Evolutionary conservation across 139 green algal genomes (phyloP).

Genomic region (Micractinium sp.): DNA sequence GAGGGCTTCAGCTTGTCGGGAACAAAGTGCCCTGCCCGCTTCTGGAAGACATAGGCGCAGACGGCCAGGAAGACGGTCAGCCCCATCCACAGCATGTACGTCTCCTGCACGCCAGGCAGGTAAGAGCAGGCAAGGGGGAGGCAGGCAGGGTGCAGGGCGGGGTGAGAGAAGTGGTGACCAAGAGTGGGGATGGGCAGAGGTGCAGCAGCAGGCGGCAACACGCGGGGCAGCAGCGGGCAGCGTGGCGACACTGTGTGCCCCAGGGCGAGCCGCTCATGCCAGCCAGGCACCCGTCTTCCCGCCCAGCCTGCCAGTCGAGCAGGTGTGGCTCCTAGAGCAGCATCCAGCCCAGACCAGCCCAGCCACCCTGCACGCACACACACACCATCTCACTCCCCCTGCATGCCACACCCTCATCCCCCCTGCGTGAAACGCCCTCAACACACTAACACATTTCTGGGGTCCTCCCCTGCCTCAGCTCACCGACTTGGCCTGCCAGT

Average conservation of each 20-base stretch:
- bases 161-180: not conserved
- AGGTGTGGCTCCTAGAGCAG: too few species aligned
- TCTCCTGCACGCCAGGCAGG: slow-evolving; percentile 32
- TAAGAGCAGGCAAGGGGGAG: not conserved
- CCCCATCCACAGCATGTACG: slow-evolving; percentile 66
- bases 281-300: too few species aligned
- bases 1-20: slow-evolving; percentile 45
- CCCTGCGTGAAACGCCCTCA: too few species aligned
- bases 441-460: too few species aligned
- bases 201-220: not conserved
- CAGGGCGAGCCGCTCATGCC: not conserved
- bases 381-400: too few species aligned
- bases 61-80: slow-evolving; percentile 68
- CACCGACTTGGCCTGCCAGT: slow-evolving; percentile 47
- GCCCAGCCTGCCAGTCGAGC: too few species aligned
- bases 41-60: slow-evolving; percentile 64
- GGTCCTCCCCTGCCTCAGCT: not conserved
- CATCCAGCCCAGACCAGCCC: too few species aligned
- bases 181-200: not conserved
- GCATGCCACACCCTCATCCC: too few species aligned
- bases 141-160: not conserved
- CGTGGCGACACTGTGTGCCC: not conserved
- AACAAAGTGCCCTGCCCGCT: slow-evolving; percentile 68
- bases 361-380: too few species aligned
- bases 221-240: not conserved